phyloP scores from a whole-genome alignment of 441 rosid genomes.

The Adansonia gregorii region DNA sequence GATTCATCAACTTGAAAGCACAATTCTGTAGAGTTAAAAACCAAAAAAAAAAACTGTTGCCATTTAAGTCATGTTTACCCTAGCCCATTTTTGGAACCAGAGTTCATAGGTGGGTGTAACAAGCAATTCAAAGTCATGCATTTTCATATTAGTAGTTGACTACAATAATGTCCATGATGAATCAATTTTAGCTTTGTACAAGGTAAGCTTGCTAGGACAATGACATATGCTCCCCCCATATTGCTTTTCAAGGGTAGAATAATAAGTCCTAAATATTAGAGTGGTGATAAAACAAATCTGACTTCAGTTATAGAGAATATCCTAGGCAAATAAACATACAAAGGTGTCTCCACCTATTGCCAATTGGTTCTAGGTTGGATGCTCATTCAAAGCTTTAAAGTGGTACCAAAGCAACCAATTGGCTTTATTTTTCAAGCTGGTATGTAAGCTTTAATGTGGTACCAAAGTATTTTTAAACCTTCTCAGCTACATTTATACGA shows the following conservation, averaged over 20 bases:
- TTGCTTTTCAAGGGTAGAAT: background rate
- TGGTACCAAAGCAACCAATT: background rate
- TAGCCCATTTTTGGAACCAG: background rate
- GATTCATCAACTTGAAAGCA: background rate
- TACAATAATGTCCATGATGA: background rate
- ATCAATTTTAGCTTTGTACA: background rate
- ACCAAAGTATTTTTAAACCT: background rate
- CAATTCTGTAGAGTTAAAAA: background rate
- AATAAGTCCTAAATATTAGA: background rate
- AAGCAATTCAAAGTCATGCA: background rate
- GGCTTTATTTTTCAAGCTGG: no score
- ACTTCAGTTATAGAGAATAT: background rate
- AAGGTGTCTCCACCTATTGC: background rate
- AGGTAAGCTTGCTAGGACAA: background rate
- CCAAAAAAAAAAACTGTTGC: background rate
- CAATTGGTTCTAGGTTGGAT: background rate
- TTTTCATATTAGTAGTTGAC: background rate
- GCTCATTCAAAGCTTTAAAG: background rate
- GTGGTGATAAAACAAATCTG: background rate
- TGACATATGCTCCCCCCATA: background rate
- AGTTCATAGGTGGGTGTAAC: background rate
- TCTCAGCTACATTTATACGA: background rate
- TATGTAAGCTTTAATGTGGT: no score
- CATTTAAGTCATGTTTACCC: background rate
- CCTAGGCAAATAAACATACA: background rate